Percentiles rank a stretch among this genome's conserved stretches.
phyloP scores from a whole-genome alignment of 192 early-diverging fungal species.

The Mortierella alpina region DNA sequence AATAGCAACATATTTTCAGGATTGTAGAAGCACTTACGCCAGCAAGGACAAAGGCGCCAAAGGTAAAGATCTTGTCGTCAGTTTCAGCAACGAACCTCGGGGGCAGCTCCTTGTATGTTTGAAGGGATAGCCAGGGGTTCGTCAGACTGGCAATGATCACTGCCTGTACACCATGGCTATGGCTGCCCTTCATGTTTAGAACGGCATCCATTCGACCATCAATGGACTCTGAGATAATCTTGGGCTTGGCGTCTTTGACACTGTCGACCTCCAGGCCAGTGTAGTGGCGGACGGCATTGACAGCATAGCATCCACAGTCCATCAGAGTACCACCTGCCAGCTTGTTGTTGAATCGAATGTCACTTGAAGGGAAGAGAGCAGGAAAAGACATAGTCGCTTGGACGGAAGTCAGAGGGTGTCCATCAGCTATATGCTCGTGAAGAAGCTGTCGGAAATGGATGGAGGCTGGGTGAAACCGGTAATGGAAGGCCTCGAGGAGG shows the following conservation, averaged over 20 bases:
- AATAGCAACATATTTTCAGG: background rate
- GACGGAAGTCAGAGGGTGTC: slow-evolving; percentile 16
- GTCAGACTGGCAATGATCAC: slow-evolving; percentile 20
- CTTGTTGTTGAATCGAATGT: slow-evolving; percentile 48
- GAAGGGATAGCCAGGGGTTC: slow-evolving; percentile 27
- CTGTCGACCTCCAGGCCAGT: slow-evolving; percentile 39
- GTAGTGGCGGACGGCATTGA: slow-evolving; percentile 48
- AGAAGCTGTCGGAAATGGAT: slow-evolving; percentile 35
- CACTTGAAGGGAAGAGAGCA: slow-evolving; percentile 12
- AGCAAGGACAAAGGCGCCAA: slow-evolving; percentile 27
- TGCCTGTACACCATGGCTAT: background rate
- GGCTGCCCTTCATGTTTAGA: slow-evolving; percentile 14
- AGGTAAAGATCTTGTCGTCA: slow-evolving; percentile 50
- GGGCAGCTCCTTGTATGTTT: slow-evolving; percentile 15
- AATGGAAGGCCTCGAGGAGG: slow-evolving; percentile 58
- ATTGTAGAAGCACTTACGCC: slow-evolving; percentile 6
- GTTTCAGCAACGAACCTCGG: slow-evolving; percentile 34
- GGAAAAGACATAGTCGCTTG: slow-evolving; percentile 10
- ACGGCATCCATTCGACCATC: slow-evolving; percentile 36
- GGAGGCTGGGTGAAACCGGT: slow-evolving; percentile 49
- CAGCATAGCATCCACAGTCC: slow-evolving; percentile 48
- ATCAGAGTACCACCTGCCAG: slow-evolving; percentile 46
- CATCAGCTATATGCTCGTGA: slow-evolving; percentile 16
- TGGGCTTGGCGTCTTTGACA: slow-evolving; percentile 23
- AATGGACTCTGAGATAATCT: slow-evolving; percentile 20